Conservation (phyloP, 108 stramenopile species). For the Stephanodiscus triporus region DNA sequence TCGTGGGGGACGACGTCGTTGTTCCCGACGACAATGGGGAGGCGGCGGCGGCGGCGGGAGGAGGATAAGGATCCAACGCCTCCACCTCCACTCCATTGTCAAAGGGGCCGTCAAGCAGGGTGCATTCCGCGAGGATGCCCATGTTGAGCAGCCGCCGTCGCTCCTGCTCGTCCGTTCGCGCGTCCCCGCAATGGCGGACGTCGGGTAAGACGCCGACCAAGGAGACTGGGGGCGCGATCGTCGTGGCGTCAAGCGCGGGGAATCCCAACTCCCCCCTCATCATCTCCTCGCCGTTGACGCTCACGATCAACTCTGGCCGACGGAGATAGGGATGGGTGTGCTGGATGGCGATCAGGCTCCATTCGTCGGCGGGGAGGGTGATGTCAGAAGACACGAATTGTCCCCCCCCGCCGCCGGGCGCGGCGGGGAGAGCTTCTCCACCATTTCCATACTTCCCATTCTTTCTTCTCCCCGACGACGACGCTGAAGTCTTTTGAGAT, state of each 20-base stretch:
- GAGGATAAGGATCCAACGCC: slow-evolving; percentile 11
- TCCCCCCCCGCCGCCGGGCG: slow-evolving; percentile 13
- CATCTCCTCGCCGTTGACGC: slow-evolving; percentile 74
- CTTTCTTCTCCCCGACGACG: not conserved
- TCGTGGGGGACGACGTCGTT: slow-evolving; percentile 18
- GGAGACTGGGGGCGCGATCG: slow-evolving; percentile 28
- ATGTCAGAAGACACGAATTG: slow-evolving; percentile 57
- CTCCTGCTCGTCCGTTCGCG: slow-evolving; percentile 21
- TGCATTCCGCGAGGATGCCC: slow-evolving; percentile 48
- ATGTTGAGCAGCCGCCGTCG: slow-evolving; percentile 26
- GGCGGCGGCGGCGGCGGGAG: not conserved
- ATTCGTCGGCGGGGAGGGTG: slow-evolving; percentile 64
- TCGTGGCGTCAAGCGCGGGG: slow-evolving; percentile 55
- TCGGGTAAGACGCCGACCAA: not conserved
- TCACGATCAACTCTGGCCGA: slow-evolving; percentile 74
- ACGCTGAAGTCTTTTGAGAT: slow-evolving; percentile 12
- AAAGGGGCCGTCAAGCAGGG: slow-evolving; percentile 48
- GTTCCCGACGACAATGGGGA: not conserved
- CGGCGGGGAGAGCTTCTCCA: not conserved
- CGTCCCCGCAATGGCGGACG: not conserved
- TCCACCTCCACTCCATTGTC: slow-evolving; percentile 34
- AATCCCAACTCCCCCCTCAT: slow-evolving; percentile 71
- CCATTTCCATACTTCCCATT: not conserved
- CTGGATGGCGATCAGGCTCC: slow-evolving; percentile 74
- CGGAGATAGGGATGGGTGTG: slow-evolving; percentile 87